phyloP scores from a whole-genome alignment of 768 basidiomycete genomes.

The Epithele typhae region DNA sequence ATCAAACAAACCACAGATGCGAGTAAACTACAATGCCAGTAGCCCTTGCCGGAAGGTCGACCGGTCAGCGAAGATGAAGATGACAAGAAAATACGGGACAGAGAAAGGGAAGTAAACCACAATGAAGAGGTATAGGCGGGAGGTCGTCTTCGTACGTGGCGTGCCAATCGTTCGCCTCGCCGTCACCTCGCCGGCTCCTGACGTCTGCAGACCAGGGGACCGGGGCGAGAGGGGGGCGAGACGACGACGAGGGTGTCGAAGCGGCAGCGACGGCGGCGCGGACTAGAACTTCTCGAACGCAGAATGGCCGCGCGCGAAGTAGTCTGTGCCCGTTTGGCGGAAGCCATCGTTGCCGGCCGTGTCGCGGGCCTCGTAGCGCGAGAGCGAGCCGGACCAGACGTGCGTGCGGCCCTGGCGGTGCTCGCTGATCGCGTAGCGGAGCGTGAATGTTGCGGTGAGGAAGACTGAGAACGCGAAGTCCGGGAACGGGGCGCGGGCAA shows the following conservation, averaged over 20 bases:
- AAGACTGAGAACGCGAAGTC: slow-evolving; percentile 32
- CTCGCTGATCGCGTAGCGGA: slow-evolving; percentile 43
- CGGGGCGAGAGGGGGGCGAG: no score
- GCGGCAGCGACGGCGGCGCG: not conserved
- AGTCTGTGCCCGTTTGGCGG: slow-evolving; percentile 15
- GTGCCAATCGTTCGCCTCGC: not conserved
- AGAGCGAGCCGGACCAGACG: slow-evolving; percentile 47
- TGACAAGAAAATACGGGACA: not conserved
- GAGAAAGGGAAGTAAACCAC: not conserved
- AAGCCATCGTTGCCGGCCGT: slow-evolving; percentile 5
- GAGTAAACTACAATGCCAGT: slow-evolving; percentile 3
- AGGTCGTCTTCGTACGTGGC: not conserved
- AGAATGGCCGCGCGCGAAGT: slow-evolving; percentile 11
- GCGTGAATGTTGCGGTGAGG: slow-evolving; percentile 34
- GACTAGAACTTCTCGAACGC: slow-evolving; percentile 15
- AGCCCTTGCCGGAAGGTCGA: slow-evolving; percentile 4
- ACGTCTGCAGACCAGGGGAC: no score
- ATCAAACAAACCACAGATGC: no score
- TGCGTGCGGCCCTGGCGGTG: slow-evolving; percentile 44
- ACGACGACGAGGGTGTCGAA: no score
- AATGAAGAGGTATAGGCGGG: not conserved
- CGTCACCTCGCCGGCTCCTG: no score
- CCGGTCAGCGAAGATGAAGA: not conserved
- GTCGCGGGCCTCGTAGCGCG: slow-evolving; percentile 39
- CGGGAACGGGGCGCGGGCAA: not conserved